phyloP scores from a whole-genome alignment of 2,329 filamentous ascomycete genomes.

The Pseudocercospora fuligena region DNA sequence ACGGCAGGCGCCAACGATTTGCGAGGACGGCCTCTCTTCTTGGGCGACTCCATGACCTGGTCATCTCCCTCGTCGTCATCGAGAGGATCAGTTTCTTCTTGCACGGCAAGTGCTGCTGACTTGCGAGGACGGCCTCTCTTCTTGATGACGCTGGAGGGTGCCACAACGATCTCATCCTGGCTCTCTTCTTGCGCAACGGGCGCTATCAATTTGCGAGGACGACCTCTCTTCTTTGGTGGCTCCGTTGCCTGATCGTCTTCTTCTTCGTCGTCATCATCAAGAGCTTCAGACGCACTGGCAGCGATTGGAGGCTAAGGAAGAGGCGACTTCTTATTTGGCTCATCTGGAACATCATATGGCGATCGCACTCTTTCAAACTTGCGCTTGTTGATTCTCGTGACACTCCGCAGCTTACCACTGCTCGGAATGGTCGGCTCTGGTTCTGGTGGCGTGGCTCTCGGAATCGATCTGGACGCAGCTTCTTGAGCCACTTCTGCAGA shows the following conservation, averaged over 20 bases:
- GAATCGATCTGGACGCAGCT: neutral
- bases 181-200: neutral
- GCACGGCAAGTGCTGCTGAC: neutral
- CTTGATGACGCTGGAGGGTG: neutral
- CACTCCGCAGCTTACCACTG: neutral
- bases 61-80: neutral
- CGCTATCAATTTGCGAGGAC: neutral
- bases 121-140: neutral
- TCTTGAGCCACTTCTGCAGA: neutral
- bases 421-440: neutral
- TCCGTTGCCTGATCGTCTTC: neutral
- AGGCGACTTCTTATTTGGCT: neutral
- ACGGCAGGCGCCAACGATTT: neutral
- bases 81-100: neutral
- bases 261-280: neutral
- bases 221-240: constrained; percentile 3
- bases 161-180: constrained; percentile 17
- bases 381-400: constrained; percentile 8
- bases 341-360: constrained; percentile 11
- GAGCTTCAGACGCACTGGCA: neutral
- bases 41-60: neutral
- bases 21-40: neutral
- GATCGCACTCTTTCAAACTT: constrained; percentile 1
- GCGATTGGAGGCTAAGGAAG: neutral
- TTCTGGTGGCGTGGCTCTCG: neutral